Percentiles rank a stretch among this genome's conserved stretches.
Conservation (phyloP, 257 asterid species). For the Penstemon davidsonii region DNA sequence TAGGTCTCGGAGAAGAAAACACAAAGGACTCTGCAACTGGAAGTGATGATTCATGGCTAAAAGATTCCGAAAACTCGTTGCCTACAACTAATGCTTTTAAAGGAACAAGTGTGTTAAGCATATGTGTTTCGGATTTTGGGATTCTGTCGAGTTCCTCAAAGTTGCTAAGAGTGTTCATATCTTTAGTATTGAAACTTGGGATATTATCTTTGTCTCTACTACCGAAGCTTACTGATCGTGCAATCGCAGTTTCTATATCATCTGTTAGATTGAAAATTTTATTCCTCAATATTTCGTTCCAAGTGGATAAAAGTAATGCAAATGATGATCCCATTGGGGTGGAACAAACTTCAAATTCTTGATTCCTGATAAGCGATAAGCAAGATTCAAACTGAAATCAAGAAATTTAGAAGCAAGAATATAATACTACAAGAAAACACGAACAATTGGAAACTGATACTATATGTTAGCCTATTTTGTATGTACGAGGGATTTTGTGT, state of each 20-base stretch:
- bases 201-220: slow-evolving; percentile 39
- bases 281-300: slow-evolving; percentile 38
- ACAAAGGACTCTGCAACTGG: neutral
- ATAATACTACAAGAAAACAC: neutral
- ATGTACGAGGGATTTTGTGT: no score
- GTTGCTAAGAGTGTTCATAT: slow-evolving; percentile 17
- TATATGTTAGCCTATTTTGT: no score
- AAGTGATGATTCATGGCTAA: slow-evolving; percentile 7
- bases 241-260: slow-evolving; percentile 35
- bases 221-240: slow-evolving; percentile 52
- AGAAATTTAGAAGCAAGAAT: neutral
- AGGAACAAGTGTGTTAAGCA: slow-evolving; percentile 32
- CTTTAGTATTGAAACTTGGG: slow-evolving; percentile 37
- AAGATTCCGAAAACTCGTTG: slow-evolving; percentile 11
- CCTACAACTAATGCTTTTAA: slow-evolving; percentile 30
- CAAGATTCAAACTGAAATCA: neutral
- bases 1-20: neutral
- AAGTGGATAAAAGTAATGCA: slow-evolving; percentile 43
- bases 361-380: slow-evolving; percentile 5
- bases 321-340: slow-evolving; percentile 43
- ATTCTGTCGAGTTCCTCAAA: slow-evolving; percentile 13
- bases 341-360: neutral
- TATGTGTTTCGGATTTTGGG: slow-evolving; percentile 23
- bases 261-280: slow-evolving; percentile 32
- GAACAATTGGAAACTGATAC: neutral